Base-by-base conservation (phyloP, 257 asterid species). In the Scutellaria minor region DNA sequence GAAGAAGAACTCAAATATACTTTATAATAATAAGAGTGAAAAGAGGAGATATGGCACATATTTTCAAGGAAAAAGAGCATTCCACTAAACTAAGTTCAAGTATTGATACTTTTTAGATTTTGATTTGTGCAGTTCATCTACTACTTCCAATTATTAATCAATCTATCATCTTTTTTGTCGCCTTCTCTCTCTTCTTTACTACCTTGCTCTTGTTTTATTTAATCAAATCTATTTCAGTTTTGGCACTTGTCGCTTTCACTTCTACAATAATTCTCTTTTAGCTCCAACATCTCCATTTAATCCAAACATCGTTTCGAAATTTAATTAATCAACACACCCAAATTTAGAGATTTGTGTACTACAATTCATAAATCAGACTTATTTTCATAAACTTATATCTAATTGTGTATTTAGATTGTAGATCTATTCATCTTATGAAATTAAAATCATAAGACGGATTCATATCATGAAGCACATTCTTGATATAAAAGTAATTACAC, bases 91-190 rank as follows among this genome's bases (percentile, higher is more conserved):
- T 56, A 42, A 68, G 69, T 58, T 74, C 67, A 53, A 68, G 40
- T 18, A 27, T 75, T 79, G 68, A 57, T 59, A 58, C 77, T 80
- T 80, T 80, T 80, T 61, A 71, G 68, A 76, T 47, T 70, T 75
- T 59, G 64, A 52, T 66, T 60, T 67, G 66, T 71, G 81, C 60
- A 62, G 59, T 64, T 60, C 58, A 75, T 68, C 46, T 1, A 62
- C 14, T 18, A 7, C 18, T 55, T 0, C 11, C 61, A 46, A 60
- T 78, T 22, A 64, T 31, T 68, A n/a, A 63, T 70, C 48, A 24
- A 39, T 35, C 52, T 14, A 65, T 31, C 74, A 45, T 56, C 60
- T 58, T 64, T 71, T 7, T 69, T 74, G 83, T 69, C 79, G 66
- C 77, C 69, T 77, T 60, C 73, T 59, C 14, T 39, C 48, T 35